phyloP scores from a whole-genome alignment of 257 asterid species.

The Penstemon barbatus region DNA sequence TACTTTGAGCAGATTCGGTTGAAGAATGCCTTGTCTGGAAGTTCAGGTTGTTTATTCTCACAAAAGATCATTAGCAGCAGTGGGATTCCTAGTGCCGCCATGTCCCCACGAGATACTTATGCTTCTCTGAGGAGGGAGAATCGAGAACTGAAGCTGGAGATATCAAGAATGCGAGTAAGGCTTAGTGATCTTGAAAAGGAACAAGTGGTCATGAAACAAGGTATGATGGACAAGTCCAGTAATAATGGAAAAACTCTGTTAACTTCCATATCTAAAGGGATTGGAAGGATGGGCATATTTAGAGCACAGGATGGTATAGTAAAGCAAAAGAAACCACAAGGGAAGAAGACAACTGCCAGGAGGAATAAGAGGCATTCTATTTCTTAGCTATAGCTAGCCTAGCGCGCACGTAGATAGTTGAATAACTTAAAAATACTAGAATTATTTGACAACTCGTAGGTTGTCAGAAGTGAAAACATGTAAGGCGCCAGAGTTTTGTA shows the following conservation, averaged over 20 bases:
- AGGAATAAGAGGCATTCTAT: constrained; percentile 50
- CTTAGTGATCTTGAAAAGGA: constrained; percentile 67
- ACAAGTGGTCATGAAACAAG: constrained; percentile 64
- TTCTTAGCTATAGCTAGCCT: constrained; percentile 25
- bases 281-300: constrained; percentile 56
- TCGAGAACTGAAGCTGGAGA: constrained; percentile 62
- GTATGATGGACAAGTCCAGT: constrained; percentile 59
- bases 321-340: constrained; percentile 43
- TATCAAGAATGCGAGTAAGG: constrained; percentile 67
- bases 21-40: constrained; percentile 38
- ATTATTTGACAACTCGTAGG: no score
- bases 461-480: no score
- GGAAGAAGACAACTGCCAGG: constrained; percentile 31
- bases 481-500: no score
- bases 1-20: constrained; percentile 60
- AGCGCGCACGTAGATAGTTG: no score
- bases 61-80: no score
- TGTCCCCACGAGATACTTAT: constrained; percentile 60
- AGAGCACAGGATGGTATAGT: constrained; percentile 40
- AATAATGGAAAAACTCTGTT: constrained; percentile 50
- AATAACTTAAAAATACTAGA: no score
- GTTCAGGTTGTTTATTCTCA: no score
- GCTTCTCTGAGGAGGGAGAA: constrained; percentile 70
- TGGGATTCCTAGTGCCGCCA: not conserved
- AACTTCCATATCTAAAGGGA: constrained; percentile 66